A percentile compares a stretch with the other conserved stretches of the same genome.
These are phyloP conservation scores for Fusarium sacchari DNA, from an alignment of 2,329 filamentous ascomycete species.

Conservation along the genomic window DNA sequence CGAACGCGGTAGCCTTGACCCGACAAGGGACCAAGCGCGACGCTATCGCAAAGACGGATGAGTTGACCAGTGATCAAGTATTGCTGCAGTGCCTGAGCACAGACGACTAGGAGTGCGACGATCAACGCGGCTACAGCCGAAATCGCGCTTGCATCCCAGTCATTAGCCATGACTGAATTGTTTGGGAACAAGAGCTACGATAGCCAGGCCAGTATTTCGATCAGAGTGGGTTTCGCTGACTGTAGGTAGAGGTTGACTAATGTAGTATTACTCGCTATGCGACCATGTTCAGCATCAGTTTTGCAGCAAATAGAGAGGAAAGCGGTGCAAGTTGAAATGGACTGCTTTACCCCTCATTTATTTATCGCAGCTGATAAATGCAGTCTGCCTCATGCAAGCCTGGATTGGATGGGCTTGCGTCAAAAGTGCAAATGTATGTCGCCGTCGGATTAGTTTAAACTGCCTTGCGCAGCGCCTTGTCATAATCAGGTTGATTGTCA, in stretches of 20 bases:
- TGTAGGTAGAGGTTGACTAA: not conserved
- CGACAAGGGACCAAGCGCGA: not conserved
- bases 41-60: not conserved
- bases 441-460: not conserved
- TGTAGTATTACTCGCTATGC: accelerated
- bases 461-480: not conserved
- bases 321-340: accelerated
- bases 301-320: not conserved
- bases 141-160: not conserved
- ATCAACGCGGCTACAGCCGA: not conserved
- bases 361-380: not conserved
- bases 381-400: not conserved
- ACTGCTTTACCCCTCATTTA: not conserved
- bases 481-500: too few species aligned
- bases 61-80: not conserved
- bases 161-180: not conserved
- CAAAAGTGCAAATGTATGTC: not conserved
- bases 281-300: too few species aligned
- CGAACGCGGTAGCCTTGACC: not conserved
- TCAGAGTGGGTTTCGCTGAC: accelerated
- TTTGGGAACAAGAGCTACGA: not conserved
- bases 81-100: not conserved
- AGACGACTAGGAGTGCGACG: not conserved
- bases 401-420: not conserved
- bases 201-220: accelerated